Evolutionary conservation across 164 flowering plant species (phyloP).

Genomic region (Nymphaea colorata): DNA sequence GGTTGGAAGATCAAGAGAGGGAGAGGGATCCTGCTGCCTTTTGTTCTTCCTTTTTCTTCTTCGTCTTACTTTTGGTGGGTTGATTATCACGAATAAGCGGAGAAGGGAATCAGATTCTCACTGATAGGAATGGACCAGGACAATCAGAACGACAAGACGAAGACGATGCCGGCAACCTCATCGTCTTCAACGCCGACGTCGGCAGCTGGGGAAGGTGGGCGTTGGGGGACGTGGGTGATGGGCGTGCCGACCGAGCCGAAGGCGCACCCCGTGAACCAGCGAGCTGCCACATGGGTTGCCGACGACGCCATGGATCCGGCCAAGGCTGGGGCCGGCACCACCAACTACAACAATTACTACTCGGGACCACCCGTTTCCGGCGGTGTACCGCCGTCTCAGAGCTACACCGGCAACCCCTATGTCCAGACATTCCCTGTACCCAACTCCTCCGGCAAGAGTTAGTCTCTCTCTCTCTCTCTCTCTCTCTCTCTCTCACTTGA

Average conservation of each 20-base stretch:
- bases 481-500: no score
- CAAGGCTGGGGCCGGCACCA: conserved; percentile 2
- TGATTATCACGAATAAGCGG: no score
- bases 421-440: conserved; percentile 9
- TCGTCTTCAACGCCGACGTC: neutral
- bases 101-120: no score
- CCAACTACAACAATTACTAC: conserved; percentile 6
- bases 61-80: no score
- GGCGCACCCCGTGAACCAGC: conserved; percentile 7
- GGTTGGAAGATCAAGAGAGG: no score
- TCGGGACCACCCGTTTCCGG: conserved; percentile 1
- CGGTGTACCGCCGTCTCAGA: neutral
- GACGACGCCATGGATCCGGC: conserved; percentile 1
- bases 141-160: no score
- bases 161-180: no score
- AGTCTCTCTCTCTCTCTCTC: neutral
- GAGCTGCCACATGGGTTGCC: conserved; percentile 10
- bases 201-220: conserved; percentile 1
- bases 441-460: conserved; percentile 7
- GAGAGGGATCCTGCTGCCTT: no score
- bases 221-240: conserved; percentile 15
- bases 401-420: conserved; percentile 5
- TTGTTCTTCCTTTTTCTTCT: no score
- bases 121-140: no score
- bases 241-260: conserved; percentile 8